phyloP scores from a whole-genome alignment of 768 basidiomycete genomes.

The Tylopilus subfusipes region DNA sequence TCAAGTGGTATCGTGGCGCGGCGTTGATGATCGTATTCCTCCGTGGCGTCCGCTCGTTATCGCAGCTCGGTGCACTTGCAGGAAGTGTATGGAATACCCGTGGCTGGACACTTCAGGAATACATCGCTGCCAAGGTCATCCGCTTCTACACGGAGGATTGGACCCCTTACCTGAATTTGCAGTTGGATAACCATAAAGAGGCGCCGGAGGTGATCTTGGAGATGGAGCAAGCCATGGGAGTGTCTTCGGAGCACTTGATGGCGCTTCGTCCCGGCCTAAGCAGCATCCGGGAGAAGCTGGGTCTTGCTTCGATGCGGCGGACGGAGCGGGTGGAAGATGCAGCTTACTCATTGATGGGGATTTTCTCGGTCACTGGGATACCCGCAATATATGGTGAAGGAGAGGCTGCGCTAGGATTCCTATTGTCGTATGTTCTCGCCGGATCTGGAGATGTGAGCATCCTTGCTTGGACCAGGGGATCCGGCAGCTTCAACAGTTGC shows the following conservation, averaged over 20 bases:
- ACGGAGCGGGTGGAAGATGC: background rate
- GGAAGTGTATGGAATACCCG: background rate
- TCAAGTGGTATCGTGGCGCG: too few relatives aligned
- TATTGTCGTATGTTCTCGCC: background rate
- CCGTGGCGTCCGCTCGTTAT: background rate
- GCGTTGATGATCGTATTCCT: background rate
- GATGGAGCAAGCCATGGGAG: background rate
- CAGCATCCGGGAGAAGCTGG: background rate
- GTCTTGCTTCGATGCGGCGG: background rate
- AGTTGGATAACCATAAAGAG: background rate
- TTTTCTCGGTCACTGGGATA: background rate
- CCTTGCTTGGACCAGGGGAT: background rate
- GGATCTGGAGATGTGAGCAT: background rate
- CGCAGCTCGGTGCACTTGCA: background rate
- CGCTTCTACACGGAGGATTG: background rate
- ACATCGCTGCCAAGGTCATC: background rate
- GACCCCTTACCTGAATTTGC: background rate
- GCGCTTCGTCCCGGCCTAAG: background rate
- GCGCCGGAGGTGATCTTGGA: background rate
- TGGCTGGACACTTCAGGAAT: background rate
- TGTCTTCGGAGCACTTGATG: background rate
- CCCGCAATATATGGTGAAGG: background rate
- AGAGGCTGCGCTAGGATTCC: background rate
- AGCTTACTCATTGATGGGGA: background rate
- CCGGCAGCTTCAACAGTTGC: background rate